Evolutionary conservation across 371 early-diverging fungal species (phyloP).

Genomic region (Circinella umbellata): DNA sequence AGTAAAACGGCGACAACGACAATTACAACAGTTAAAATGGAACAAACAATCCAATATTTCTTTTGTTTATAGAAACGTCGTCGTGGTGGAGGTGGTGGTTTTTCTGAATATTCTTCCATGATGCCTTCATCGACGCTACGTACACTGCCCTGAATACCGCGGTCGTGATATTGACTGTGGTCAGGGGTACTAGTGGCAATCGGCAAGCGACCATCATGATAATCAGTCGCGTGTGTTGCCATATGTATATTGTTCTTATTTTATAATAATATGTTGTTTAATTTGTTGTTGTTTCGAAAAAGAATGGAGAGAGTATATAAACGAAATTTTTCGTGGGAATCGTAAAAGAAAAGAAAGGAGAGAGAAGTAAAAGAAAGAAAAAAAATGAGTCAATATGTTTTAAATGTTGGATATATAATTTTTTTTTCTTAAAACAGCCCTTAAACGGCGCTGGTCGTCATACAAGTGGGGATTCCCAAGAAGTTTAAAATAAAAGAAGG

Average conservation of each 20-base stretch:
- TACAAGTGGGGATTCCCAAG: conserved; percentile 5
- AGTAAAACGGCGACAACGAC: conserved; percentile 53
- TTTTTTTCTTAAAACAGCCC: background rate
- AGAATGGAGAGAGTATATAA: conserved; percentile 1
- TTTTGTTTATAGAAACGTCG: conserved; percentile 54
- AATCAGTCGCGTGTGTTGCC: conserved; percentile 6
- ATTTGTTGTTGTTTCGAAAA: background rate
- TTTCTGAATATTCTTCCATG: conserved; percentile 53
- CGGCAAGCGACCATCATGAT: conserved; percentile 5
- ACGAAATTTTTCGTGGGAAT: conserved; percentile 7
- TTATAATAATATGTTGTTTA: background rate
- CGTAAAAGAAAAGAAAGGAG: background rate
- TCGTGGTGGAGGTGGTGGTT: conserved; percentile 39
- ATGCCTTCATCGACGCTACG: conserved; percentile 24
- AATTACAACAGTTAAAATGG: conserved; percentile 46
- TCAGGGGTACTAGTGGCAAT: conserved; percentile 11
- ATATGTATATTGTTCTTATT: background rate
- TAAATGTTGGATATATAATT: background rate
- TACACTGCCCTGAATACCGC: conserved; percentile 7
- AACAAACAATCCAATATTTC: conserved; percentile 62
- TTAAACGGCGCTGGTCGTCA: conserved; percentile 3
- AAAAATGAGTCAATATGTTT: background rate
- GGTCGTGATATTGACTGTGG: background rate
- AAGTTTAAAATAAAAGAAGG: background rate
- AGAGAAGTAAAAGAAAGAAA: background rate